Evolutionary conservation across 306 rosid genomes (phyloP).

Genomic region (Cucurbita ficifolia): DNA sequence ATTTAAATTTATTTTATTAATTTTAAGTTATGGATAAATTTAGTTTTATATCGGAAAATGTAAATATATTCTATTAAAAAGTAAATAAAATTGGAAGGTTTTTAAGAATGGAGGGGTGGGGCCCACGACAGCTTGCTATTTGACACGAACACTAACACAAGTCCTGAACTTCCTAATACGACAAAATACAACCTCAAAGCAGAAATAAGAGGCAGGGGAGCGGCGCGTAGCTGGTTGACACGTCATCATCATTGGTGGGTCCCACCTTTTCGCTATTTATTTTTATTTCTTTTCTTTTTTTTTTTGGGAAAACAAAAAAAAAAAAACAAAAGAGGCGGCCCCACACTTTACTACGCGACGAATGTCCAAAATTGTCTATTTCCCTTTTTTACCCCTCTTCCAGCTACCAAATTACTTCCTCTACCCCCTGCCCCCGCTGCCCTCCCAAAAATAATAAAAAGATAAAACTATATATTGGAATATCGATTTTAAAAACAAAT

Average conservation of each 20-base stretch:
- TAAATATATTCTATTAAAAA: no score
- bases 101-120: not conserved
- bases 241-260: not conserved
- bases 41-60: no score
- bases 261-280: not conserved
- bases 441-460: no score
- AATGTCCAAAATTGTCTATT: not conserved
- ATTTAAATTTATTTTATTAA: no score
- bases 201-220: not conserved
- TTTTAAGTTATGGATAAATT: no score
- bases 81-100: no score
- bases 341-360: not conserved
- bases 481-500: no score
- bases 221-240: not conserved
- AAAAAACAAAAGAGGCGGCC: not conserved
- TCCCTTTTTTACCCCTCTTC: not conserved
- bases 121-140: conserved; percentile 2
- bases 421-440: not conserved
- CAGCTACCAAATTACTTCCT: not conserved
- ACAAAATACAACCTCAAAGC: not conserved
- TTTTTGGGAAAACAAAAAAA: no score
- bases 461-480: no score
- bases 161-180: not conserved
- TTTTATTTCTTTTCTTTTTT: not conserved
- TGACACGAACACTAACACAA: not conserved